Base-by-base conservation (phyloP, 805 yeast species). In the Starmerella vaccinii region DNA sequence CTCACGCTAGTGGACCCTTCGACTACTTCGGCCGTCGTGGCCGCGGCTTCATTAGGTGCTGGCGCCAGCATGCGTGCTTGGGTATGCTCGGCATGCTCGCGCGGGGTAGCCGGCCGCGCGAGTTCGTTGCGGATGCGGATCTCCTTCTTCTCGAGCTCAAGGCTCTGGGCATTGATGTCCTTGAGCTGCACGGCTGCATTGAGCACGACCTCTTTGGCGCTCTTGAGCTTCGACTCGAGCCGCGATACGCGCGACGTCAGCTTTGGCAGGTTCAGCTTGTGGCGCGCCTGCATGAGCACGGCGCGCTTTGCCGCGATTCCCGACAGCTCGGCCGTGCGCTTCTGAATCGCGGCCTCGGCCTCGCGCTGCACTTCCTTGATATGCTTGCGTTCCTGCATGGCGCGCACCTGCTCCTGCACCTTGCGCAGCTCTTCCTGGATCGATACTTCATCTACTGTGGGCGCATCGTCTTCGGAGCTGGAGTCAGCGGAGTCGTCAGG, bases 291-390 rank as follows among this genome's bases (percentile, higher is more conserved):
- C 21, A 23, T 19, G 18, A 54, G 53, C 30, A 40, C 23, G 16
- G 53, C 51, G 13, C 53, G 52, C 35, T 41, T 45, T 19, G 47
- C 22, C 5, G 54, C 58, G 12, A 55, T 53, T 9, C 33, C 51
- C 4, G 50, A 37, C 18, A 54, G 47, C 39, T 47, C 35, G 22
- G 26, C 45, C 13, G 42, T 37, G 22, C 49, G 49, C 23, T 34
- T 18, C n/a, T 29, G 24, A n/a, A 26, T 22, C 10, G 39, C 38
- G 21, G 26, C 33, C 40, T 47, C 47, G 21, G 42, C 48, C 34
- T 33, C 50, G 23, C 35, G 26, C 29, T 23, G 42, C 5, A 34
- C 33, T 27, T 48, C 41, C 13, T 34, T 46, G 8, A 29, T 51
- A 6, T 34, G 46, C 29, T 50, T 48, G 27, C 32, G 39, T 33